phyloP scores from a whole-genome alignment of 2,329 filamentous ascomycete species.

The Hortaea sp. region DNA sequence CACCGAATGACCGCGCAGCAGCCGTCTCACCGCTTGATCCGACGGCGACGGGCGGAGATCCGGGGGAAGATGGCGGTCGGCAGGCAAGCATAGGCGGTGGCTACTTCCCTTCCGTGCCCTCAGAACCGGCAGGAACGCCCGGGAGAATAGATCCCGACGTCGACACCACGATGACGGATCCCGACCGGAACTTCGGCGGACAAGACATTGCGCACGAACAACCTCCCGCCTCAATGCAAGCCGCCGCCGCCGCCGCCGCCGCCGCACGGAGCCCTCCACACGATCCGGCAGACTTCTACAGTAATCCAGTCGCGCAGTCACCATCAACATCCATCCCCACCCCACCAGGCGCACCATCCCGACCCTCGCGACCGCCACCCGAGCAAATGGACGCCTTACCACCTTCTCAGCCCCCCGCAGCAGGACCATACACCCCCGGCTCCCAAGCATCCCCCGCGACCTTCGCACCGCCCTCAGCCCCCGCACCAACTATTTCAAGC shows the following conservation, averaged over 20 bases:
- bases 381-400: neutral
- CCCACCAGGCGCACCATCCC: neutral
- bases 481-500: neutral
- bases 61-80: constrained; percentile 15
- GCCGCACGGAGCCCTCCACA: neutral
- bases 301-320: neutral
- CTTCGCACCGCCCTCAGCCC: neutral
- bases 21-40: constrained; percentile 43
- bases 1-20: constrained; percentile 8
- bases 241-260: neutral
- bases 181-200: neutral
- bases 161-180: neutral
- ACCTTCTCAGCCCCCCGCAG: neutral
- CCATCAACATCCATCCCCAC: neutral
- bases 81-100: constrained; percentile 45
- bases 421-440: neutral
- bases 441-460: neutral
- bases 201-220: neutral
- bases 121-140: constrained; percentile 18
- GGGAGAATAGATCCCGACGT: neutral
- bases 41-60: constrained; percentile 23
- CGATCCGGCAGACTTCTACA: neutral
- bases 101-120: constrained; percentile 47
- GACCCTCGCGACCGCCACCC: neutral
- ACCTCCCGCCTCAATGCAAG: neutral